Evolutionary conservation across 1,284 basidiomycete species (phyloP).

Genomic region (Macrocystidia cucumis): DNA sequence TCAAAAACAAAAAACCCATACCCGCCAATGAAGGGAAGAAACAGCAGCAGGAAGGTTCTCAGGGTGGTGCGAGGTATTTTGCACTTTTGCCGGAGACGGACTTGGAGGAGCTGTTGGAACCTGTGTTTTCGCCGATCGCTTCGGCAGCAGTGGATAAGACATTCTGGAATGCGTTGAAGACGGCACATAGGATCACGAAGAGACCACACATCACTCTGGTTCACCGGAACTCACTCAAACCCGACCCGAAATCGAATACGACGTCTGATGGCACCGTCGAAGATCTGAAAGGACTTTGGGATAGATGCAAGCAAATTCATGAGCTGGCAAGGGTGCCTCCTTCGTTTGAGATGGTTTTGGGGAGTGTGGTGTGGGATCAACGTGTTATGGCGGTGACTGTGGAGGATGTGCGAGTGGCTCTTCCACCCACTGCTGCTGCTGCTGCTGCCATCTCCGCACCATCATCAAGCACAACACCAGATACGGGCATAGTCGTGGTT

Average conservation of each 20-base stretch:
- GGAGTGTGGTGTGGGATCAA: slow-evolving; percentile 68
- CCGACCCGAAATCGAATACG: no score
- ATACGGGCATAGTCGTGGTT: no score
- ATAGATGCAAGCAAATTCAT: slow-evolving; percentile 47
- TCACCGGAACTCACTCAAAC: slow-evolving; percentile 63
- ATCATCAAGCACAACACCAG: no score
- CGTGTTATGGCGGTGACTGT: slow-evolving; percentile 77
- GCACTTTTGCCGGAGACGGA: slow-evolving; percentile 73
- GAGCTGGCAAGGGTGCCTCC: slow-evolving; percentile 34
- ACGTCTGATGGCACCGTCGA: no score
- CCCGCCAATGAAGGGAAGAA: slow-evolving; percentile 24
- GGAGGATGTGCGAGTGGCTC: slow-evolving; percentile 42
- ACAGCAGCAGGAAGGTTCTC: slow-evolving; percentile 21
- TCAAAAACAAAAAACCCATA: slow-evolving; percentile 28
- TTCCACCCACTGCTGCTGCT: no score
- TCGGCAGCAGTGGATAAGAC: slow-evolving; percentile 16
- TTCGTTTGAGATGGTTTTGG: slow-evolving; percentile 56
- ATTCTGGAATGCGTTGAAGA: slow-evolving; percentile 49
- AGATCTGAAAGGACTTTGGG: slow-evolving; percentile 53
- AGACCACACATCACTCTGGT: slow-evolving; percentile 86
- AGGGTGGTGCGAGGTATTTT: slow-evolving; percentile 52
- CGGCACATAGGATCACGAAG: slow-evolving; percentile 40
- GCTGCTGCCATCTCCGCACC: no score
- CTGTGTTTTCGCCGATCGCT: slow-evolving; percentile 17
- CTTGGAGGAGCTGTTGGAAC: slow-evolving; percentile 38